Percentiles rank a stretch among this genome's conserved stretches.
Evolutionary conservation across 1,284 basidiomycete genomes (phyloP).

Genomic region (Leccinum pseudoinsigne): DNA sequence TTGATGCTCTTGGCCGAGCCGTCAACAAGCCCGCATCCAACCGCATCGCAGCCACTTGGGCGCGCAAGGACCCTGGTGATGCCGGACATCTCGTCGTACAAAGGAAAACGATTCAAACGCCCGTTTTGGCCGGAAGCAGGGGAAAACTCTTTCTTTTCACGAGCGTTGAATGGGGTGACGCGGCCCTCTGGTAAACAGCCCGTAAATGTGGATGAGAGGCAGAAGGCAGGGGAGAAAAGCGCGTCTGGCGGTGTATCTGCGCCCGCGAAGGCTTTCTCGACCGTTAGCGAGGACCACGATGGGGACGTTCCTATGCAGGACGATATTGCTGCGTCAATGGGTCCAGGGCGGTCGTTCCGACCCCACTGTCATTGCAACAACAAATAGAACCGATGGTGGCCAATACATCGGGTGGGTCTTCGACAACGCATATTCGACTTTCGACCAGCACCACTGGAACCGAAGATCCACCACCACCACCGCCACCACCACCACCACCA

Average conservation of each 20-base stretch:
- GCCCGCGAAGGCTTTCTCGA: background rate
- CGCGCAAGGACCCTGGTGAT: conserved; percentile 12
- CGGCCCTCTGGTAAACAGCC: background rate
- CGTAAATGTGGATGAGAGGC: background rate
- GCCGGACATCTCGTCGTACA: conserved; percentile 28
- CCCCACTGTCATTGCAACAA: background rate
- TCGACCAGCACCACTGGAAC: background rate
- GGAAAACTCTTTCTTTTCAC: conserved; percentile 29
- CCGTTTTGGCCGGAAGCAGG: background rate
- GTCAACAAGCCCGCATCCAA: background rate
- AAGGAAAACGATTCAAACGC: conserved; percentile 24
- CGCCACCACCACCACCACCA: background rate
- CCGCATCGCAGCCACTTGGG: conserved; percentile 5
- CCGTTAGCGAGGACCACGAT: background rate
- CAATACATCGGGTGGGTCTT: background rate
- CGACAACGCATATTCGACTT: background rate
- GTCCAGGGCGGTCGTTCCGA: background rate
- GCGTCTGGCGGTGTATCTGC: background rate
- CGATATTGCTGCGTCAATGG: background rate
- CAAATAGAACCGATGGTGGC: background rate
- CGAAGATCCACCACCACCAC: background rate
- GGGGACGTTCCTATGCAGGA: conserved; percentile 11
- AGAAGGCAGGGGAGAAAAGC: background rate
- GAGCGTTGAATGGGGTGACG: conserved; percentile 14
- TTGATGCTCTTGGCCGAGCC: background rate